Evolutionary conservation across 208 protist species (phyloP), one percentile per base, ranked within the genome.

Genomic region (Leishmania guyanensis): DNA sequence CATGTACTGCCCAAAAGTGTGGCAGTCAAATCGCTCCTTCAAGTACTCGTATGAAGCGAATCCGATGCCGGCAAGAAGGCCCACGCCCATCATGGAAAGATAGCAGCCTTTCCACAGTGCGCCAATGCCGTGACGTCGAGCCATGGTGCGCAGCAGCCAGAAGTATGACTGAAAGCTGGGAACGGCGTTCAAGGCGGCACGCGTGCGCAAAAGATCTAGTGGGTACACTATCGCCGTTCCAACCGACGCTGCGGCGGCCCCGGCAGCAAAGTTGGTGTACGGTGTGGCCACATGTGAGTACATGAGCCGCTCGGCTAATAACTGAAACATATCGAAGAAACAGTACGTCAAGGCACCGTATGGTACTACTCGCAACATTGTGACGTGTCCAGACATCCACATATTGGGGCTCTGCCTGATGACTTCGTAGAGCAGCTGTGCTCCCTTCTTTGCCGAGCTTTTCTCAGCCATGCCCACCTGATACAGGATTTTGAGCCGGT

Each of bases 401-500:
- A 97, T 94, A 69, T 92, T 90, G 22, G 94, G 94, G 62, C 92
- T 92, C 22, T 90, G 80, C 20, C 76, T 77, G 62, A 96, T 72
- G 58, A 97, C 93, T 51, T 89, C 78, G 70, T 65, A 75, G 20
- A 94, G 77, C 36, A 88, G 82, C 39, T 81, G 77, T 68, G 89
- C 51, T 26, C 92, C 84, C 51, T 88, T 78, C 56, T 62, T 53
- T 12, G 86, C 70, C 33, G 77, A 81, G 33, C 71, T 72, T 43
- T 89, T 88, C 36, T 92, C 81, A 10, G 77, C 86, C 69, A 92
- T 79, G 48, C 90, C 90, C 1, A 99, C 90, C 84, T 99, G 97
- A 83, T 98, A 98, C 53, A 98, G 86, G 75, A 99, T 99, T 81
- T 98, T 98, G 33, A 98, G 72, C 14, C 94, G 86, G 87, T 99